A percentile compares a stretch with the other conserved stretches of the same genome.
Conservation (phyloP, 1,139 yeast genomes). For the Kluyveromyces marxianus region DNA sequence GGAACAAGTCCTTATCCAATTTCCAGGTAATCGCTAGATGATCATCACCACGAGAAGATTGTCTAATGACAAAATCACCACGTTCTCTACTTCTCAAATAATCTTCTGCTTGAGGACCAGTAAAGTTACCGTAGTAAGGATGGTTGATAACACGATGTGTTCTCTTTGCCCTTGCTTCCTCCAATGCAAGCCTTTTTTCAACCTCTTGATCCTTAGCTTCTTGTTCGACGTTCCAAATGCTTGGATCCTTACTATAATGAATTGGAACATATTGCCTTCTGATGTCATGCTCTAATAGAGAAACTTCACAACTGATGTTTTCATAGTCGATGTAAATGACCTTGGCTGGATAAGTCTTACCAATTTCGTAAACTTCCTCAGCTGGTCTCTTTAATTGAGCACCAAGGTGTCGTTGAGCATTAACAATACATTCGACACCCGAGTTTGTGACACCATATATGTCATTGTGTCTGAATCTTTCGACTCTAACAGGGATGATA, state of each 20-base stretch:
- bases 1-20: conserved; percentile 83
- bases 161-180: conserved; percentile 45
- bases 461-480: conserved; percentile 36
- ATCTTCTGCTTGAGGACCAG: conserved; percentile 84
- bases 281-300: conserved; percentile 61
- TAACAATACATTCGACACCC: conserved; percentile 64
- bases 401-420: conserved; percentile 58
- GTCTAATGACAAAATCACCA: conserved; percentile 92
- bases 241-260: conserved; percentile 47
- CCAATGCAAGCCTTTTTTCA: conserved; percentile 47
- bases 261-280: conserved; percentile 45
- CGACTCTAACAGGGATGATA: conserved; percentile 66
- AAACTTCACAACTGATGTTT: conserved; percentile 64
- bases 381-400: conserved; percentile 40
- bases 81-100: conserved; percentile 80
- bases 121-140: conserved; percentile 81
- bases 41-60: conserved; percentile 83
- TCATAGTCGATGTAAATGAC: conserved; percentile 64
- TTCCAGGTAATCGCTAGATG: conserved; percentile 95
- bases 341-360: conserved; percentile 84
- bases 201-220: conserved; percentile 59
- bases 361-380: conserved; percentile 44
- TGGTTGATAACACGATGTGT: conserved; percentile 78
- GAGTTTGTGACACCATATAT: conserved; percentile 64
- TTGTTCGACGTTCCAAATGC: conserved; percentile 77